Evolutionary conservation across 2,329 filamentous ascomycete genomes (phyloP), one percentile per base, ranked within the genome.

Genomic region (Colletotrichum noveboracense): DNA sequence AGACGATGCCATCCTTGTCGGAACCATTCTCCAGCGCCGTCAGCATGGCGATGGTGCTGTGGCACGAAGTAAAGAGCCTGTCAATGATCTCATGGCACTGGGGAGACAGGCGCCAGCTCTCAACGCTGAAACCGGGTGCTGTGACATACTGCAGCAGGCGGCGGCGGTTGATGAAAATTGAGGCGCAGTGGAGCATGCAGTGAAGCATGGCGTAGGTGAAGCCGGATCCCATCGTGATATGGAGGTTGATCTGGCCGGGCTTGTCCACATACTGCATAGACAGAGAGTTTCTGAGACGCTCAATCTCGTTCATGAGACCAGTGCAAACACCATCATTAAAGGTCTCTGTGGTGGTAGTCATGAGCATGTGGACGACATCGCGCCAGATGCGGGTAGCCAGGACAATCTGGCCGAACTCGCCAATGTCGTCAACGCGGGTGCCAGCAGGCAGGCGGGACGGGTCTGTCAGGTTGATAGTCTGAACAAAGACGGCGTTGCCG

Each of bases 171-270:
- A 92, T 89, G 81, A 92, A 92, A 77, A 92, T 89, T 32, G 89
- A 90, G 12, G 90, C 89, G 79, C 90, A 92, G 80, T 92, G 90
- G 24, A 92, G 85, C 26, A 92, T 87, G 72, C 89, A 91, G 81
- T 92, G 91, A 66, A 92, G 87, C 89, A 92, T 91, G 77, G 91
- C 90, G 80, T 91, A 92, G 0, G 90, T 92, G 79, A 90, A 91
- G 71, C 91, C 91, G 60, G 90, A 91, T 43, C 91, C 91, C 91
- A 92, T 92, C 24, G 91, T 92, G 80, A 92, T 91, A 81, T 92
- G 91, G 7, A 92, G 84, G 79, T 88, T 90, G 80, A 92, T 90
- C 82, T 92, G 90, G 52, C 89, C 89, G 0, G 89, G 88, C 83
- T 92, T 92, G 79, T 92, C 91, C 76, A 90, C 86, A 72, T 91